Percentiles rank a stretch among this genome's conserved stretches.
phyloP scores from a whole-genome alignment of 2,329 filamentous ascomycete species.

The Aspergillus costaricaensis region DNA sequence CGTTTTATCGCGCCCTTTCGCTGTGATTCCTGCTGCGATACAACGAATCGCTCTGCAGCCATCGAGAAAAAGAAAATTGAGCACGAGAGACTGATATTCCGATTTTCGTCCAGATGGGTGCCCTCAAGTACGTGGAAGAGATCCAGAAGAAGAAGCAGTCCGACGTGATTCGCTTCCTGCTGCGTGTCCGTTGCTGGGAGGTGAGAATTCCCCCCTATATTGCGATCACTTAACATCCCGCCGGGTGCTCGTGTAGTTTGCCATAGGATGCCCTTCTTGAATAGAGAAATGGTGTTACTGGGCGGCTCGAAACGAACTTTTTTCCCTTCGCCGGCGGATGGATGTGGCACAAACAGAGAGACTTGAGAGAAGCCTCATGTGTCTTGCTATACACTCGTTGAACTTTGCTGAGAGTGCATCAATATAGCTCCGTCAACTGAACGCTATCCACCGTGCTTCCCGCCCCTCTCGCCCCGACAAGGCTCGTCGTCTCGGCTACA shows the following conservation, averaged over 20 bases:
- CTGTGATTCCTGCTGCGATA: neutral
- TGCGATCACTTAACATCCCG: conserved; percentile 41
- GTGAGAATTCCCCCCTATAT: conserved; percentile 52
- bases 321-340: conserved; percentile 36
- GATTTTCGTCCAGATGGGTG: conserved; percentile 74
- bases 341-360: conserved; percentile 49
- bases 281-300: conserved; percentile 31
- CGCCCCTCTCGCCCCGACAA: conserved; percentile 99
- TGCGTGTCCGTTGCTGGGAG: conserved; percentile 99
- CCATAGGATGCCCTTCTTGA: conserved; percentile 30
- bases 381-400: conserved; percentile 98
- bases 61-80: neutral
- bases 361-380: conserved; percentile 36
- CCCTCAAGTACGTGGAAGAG: conserved; percentile 99
- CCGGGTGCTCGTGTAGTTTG: conserved; percentile 40
- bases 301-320: conserved; percentile 31
- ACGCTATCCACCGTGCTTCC: conserved; percentile 99
- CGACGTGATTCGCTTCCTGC: conserved; percentile 99
- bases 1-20: conserved; percentile 20
- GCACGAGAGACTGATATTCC: conserved; percentile 17
- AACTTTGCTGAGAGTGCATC: conserved; percentile 99
- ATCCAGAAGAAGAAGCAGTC: conserved; percentile 99
- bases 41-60: neutral
- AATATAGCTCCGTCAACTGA: conserved; percentile 99
- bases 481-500: conserved; percentile 99